Evolutionary conservation across 306 rosid species (phyloP).

Genomic region (Geum urbanum): DNA sequence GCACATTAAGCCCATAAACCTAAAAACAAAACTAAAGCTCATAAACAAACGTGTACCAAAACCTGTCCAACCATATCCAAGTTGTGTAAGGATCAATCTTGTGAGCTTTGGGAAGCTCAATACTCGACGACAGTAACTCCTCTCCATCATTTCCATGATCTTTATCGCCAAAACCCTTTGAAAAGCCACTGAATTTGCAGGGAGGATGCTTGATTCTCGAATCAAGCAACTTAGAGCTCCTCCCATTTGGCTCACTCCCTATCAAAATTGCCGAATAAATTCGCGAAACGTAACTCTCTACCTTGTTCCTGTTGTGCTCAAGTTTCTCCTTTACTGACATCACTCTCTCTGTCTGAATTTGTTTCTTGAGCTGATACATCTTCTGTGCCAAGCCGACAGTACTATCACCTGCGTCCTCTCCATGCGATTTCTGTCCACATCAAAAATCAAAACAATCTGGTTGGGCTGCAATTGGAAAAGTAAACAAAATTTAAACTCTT

Average conservation of each 20-base stretch:
- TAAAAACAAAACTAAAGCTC: neutral
- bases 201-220: slow-evolving; percentile 61
- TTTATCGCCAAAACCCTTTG: slow-evolving; percentile 55
- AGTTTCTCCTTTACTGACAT: slow-evolving; percentile 58
- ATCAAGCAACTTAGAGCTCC: slow-evolving; percentile 45
- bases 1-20: neutral
- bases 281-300: slow-evolving; percentile 42
- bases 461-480: too few relatives aligned
- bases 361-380: slow-evolving; percentile 64
- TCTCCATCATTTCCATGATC: slow-evolving; percentile 50
- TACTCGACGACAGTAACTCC: slow-evolving; percentile 38
- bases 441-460: neutral
- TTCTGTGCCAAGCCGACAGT: slow-evolving; percentile 46
- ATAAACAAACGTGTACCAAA: slow-evolving; percentile 15
- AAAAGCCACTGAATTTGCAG: slow-evolving; percentile 52
- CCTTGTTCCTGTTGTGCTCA: slow-evolving; percentile 56
- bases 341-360: slow-evolving; percentile 75
- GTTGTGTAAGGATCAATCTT: slow-evolving; percentile 81
- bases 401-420: slow-evolving; percentile 35
- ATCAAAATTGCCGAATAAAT: slow-evolving; percentile 36
- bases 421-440: slow-evolving; percentile 36
- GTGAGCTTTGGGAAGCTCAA: slow-evolving; percentile 57
- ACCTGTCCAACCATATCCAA: slow-evolving; percentile 95
- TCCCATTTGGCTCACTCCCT: slow-evolving; percentile 33
- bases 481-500: too few relatives aligned